Percentiles rank a stretch among this genome's conserved stretches.
phyloP scores from a whole-genome alignment of 1,284 basidiomycete genomes.

The Cryptococcus jaspeensis region DNA sequence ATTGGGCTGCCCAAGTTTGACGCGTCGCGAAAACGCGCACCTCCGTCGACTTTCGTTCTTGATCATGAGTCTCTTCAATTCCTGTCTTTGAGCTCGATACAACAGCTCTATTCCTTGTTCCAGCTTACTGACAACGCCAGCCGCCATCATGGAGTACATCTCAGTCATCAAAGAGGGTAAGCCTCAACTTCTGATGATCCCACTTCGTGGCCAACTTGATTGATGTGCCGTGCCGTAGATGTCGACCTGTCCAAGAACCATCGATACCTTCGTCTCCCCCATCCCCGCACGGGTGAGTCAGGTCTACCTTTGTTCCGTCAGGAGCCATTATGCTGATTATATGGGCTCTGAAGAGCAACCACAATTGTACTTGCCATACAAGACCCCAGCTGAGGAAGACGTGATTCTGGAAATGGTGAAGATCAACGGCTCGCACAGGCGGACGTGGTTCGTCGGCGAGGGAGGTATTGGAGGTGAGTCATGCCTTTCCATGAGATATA shows the following conservation, averaged over 20 bases:
- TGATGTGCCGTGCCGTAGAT: constrained; percentile 21
- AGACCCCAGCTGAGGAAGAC: constrained; percentile 6
- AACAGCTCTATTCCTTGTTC: no score
- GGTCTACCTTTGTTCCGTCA: not conserved
- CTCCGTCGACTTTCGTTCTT: not conserved
- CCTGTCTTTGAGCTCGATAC: no score
- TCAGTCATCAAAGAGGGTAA: constrained; percentile 21
- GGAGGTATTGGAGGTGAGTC: constrained; percentile 34
- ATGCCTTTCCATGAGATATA: not conserved
- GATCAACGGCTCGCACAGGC: constrained; percentile 28
- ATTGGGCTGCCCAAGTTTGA: not conserved
- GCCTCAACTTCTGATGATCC: not conserved
- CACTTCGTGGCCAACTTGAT: not conserved
- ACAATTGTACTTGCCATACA: constrained; percentile 41
- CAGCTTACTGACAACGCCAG: not conserved
- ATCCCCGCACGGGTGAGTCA: constrained; percentile 44
- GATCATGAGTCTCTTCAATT: not conserved
- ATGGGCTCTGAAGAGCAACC: constrained; percentile 21
- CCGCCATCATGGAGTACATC: constrained; percentile 20
- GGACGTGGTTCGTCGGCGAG: constrained; percentile 48
- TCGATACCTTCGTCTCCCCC: constrained; percentile 42
- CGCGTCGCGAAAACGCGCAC: not conserved
- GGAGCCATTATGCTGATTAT: not conserved
- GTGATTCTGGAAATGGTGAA: constrained; percentile 35
- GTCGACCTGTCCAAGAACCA: constrained; percentile 28